Conservation (phyloP, 228 moss, liverwort and hornwort species). For the Sphagnum fallax region DNA sequence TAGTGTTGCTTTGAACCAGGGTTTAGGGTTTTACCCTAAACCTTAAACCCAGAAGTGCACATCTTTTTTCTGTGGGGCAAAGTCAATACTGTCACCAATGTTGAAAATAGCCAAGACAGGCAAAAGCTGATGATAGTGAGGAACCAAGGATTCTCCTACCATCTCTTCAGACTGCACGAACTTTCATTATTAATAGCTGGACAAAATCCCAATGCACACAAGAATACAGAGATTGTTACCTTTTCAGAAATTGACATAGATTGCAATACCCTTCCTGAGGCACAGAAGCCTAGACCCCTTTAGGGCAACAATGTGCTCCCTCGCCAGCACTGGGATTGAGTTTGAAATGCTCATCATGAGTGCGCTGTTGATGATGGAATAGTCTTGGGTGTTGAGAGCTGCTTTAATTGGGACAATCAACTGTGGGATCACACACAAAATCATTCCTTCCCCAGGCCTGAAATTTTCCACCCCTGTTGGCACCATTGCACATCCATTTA, state of each 20-base stretch:
- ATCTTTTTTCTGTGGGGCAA: conserved; percentile 63
- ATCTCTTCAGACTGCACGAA: conserved; percentile 70
- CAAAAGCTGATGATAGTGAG: conserved; percentile 71
- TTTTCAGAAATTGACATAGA: too few species aligned
- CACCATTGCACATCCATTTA: too few species aligned
- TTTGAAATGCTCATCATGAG: conserved; percentile 33
- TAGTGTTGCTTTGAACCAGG: conserved; percentile 26
- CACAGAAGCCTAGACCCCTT: not conserved
- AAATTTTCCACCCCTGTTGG: not conserved
- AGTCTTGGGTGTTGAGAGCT: conserved; percentile 82
- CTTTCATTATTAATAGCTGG: conserved; percentile 67
- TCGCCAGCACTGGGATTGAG: too few species aligned
- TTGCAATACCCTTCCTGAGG: too few species aligned
- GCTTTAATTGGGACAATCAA: conserved; percentile 81
- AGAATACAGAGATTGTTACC: not conserved
- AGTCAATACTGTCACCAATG: conserved; percentile 78
- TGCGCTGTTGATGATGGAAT: conserved; percentile 51
- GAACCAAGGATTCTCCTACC: conserved; percentile 72
- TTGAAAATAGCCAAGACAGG: conserved; percentile 77
- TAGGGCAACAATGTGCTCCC: too few species aligned
- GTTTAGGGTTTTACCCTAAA: too few species aligned
- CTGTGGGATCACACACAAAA: conserved; percentile 71
- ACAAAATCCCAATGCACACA: not conserved
- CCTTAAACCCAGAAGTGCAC: conserved; percentile 51
- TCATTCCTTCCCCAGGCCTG: conserved; percentile 71